Evolutionary conservation across 2,329 filamentous ascomycete species (phyloP).

Genomic region (Colletotrichum sansevieriae): DNA sequence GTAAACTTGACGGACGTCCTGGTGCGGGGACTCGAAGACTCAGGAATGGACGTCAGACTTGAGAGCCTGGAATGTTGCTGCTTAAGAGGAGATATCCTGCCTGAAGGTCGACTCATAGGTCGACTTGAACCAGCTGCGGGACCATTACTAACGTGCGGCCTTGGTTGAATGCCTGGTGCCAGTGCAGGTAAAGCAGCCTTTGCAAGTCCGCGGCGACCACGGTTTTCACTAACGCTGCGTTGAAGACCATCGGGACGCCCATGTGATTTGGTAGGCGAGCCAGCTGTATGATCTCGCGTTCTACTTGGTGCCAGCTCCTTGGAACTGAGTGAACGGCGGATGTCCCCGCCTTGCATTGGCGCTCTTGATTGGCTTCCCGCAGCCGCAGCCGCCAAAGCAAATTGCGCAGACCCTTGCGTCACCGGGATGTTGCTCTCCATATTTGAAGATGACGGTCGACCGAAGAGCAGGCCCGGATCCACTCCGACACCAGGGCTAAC

Average conservation of each 20-base stretch:
- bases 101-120: constrained; percentile 56
- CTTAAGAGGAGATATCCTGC: constrained; percentile 67
- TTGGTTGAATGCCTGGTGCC: constrained; percentile 59
- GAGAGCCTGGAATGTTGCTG: constrained; percentile 61
- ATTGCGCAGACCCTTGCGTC: constrained; percentile 43
- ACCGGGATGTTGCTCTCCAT: constrained; percentile 55
- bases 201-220: constrained; percentile 58
- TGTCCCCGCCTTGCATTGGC: constrained; percentile 49
- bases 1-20: constrained; percentile 72
- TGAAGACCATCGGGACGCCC: constrained; percentile 61
- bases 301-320: constrained; percentile 59
- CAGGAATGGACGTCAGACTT: constrained; percentile 70
- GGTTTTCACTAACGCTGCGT: constrained; percentile 67
- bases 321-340: constrained; percentile 61
- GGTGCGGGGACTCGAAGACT: constrained; percentile 60
- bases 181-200: constrained; percentile 61
- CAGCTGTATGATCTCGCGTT: constrained; percentile 57
- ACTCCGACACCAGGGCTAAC: constrained; percentile 63
- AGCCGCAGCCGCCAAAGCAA: constrained; percentile 36
- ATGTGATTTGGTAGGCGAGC: constrained; percentile 65
- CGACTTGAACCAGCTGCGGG: constrained; percentile 51
- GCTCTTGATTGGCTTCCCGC: constrained; percentile 41
- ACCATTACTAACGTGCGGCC: constrained; percentile 49
- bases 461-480: constrained; percentile 71
- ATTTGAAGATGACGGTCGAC: constrained; percentile 62